These are phyloP conservation scores for Coemansia sp. DNA, from an alignment of 192 early-diverging fungal species.

Conservation along the genomic window DNA sequence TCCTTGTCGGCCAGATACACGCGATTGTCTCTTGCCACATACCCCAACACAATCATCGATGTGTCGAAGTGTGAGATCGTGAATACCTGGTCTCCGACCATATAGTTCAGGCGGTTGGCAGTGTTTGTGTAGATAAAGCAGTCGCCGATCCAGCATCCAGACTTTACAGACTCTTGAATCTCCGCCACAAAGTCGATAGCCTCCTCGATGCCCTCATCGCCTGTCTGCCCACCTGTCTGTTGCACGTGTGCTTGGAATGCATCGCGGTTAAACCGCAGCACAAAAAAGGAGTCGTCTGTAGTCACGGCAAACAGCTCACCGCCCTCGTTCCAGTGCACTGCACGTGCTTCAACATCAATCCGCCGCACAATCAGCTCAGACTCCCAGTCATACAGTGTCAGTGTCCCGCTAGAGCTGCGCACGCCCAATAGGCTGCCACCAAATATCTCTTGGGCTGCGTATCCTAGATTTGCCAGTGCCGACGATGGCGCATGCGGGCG, in stretches of 20 bases:
- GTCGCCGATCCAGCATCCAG: constrained; percentile 97
- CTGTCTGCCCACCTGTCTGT: constrained; percentile 62
- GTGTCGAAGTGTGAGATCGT: constrained; percentile 96
- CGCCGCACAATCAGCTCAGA: constrained; percentile 85
- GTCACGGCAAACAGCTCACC: constrained; percentile 90
- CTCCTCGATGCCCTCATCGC: constrained; percentile 94
- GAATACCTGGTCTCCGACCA: constrained; percentile 91
- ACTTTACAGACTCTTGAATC: constrained; percentile 84
- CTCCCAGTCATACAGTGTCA: constrained; percentile 99
- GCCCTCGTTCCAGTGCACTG: constrained; percentile 93
- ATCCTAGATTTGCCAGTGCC: constrained; percentile 65
- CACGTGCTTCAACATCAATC: constrained; percentile 87
- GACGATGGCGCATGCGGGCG: constrained; percentile 56
- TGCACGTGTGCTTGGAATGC: constrained; percentile 75
- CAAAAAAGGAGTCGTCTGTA: constrained; percentile 90
- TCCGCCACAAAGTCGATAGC: constrained; percentile 95
- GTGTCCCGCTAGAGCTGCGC: constrained; percentile 61
- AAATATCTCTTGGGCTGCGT: constrained; percentile 89
- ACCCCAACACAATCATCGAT: constrained; percentile 90
- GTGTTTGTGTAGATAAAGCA: constrained; percentile 97
- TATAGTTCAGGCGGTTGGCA: constrained; percentile 89
- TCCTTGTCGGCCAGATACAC: constrained; percentile 95
- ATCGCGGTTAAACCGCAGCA: constrained; percentile 89
- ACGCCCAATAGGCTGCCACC: constrained; percentile 92
- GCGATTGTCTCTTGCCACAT: constrained; percentile 90